Evolutionary conservation across 73 alveolate genomes (phyloP).

Genomic region (Tetrahymena elliotti): DNA sequence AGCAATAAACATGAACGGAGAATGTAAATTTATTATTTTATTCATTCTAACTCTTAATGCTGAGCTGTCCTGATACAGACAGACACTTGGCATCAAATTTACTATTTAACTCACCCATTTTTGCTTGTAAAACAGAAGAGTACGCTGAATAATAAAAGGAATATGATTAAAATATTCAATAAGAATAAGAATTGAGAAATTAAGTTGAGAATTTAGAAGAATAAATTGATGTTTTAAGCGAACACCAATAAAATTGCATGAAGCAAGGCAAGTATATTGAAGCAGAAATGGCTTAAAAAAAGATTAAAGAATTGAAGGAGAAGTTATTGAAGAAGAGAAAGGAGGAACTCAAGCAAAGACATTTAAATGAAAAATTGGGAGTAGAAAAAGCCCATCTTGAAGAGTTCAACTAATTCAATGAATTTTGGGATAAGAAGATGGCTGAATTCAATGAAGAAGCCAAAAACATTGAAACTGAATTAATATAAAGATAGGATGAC

Average conservation of each 20-base stretch:
- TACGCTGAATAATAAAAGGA: background rate
- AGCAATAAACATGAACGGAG: background rate
- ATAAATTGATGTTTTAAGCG: constrained; percentile 15
- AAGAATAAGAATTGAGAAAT: background rate
- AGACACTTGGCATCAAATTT: background rate
- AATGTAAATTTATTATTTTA: background rate
- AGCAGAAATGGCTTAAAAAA: constrained; percentile 36
- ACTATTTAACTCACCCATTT: background rate
- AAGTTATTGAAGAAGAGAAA: constrained; percentile 22
- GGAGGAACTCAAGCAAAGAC: constrained; percentile 34
- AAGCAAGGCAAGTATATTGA: constrained; percentile 35
- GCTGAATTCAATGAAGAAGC: constrained; percentile 38
- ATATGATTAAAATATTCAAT: background rate
- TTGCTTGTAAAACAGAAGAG: background rate
- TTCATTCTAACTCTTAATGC: background rate
- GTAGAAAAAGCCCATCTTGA: constrained; percentile 43
- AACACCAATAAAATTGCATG: constrained; percentile 36
- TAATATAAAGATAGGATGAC: constrained; percentile 5
- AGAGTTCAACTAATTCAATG: constrained; percentile 37
- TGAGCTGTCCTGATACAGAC: background rate
- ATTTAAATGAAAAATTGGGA: constrained; percentile 18
- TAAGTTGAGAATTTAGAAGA: background rate
- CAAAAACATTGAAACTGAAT: constrained; percentile 14
- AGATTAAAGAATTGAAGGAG: constrained; percentile 18
- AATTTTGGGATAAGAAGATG: constrained; percentile 44